Conservation (phyloP, 129 eudicot species). For the Rutidosis leptorrhynchoides region DNA sequence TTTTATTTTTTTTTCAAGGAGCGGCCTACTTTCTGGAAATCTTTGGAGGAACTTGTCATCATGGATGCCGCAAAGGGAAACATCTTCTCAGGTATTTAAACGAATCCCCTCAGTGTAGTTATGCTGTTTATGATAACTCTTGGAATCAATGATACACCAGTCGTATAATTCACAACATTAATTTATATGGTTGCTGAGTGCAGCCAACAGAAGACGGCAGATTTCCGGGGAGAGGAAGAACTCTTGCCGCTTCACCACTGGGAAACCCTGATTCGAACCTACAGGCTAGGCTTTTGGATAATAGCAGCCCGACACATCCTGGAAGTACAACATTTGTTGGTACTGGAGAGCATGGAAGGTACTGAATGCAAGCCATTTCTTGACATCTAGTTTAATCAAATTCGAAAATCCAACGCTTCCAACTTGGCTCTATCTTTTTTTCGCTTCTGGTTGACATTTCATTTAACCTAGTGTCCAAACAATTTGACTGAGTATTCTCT, state of each 20-base stretch:
- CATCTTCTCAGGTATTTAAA: constrained; percentile 69
- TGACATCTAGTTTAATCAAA: too few species aligned
- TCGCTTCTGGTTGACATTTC: too few species aligned
- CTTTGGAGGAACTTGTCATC: constrained; percentile 72
- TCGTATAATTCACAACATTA: too few species aligned
- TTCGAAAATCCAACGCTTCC: too few species aligned
- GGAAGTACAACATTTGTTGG: constrained; percentile 36
- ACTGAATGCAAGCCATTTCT: constrained; percentile 45
- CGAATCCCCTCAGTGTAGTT: too few species aligned
- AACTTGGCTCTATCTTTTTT: too few species aligned
- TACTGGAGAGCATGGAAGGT: constrained; percentile 41
- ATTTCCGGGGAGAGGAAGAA: constrained; percentile 88
- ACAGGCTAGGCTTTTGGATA: constrained; percentile 81
- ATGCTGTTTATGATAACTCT: too few species aligned
- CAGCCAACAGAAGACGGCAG: constrained; percentile 64
- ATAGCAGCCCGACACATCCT: constrained; percentile 39
- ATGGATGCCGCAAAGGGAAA: constrained; percentile 87
- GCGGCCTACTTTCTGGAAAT: constrained; percentile 53
- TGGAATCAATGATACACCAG: too few species aligned
- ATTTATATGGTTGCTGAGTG: too few species aligned
- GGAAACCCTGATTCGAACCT: constrained; percentile 56
- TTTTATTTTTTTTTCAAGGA: constrained; percentile 28
- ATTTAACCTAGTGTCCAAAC: too few species aligned
- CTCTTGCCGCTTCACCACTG: constrained; percentile 46
- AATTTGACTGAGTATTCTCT: too few species aligned